Conservation (phyloP, 2,329 filamentous ascomycete genomes). For the Aspergillus neoniger region DNA sequence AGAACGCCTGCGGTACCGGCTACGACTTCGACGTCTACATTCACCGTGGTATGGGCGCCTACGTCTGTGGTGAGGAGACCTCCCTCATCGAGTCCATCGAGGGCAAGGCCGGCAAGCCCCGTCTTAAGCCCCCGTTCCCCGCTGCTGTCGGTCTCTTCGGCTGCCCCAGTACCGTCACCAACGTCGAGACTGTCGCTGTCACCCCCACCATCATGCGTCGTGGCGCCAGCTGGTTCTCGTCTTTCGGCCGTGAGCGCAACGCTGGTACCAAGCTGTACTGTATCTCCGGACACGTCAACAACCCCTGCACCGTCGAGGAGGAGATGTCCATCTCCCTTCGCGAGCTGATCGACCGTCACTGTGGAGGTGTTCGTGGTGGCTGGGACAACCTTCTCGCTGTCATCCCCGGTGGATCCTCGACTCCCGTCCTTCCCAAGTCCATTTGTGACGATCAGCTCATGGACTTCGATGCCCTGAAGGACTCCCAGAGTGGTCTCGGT, state of each 20-base stretch:
- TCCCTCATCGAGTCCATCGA: slow-evolving; percentile 97
- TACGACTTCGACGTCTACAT: slow-evolving; percentile 98
- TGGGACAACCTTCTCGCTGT: slow-evolving; percentile 97
- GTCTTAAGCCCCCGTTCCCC: slow-evolving; percentile 97
- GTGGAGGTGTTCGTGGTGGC: slow-evolving; percentile 90
- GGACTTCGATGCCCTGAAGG: slow-evolving; percentile 98
- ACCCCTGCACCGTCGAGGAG: slow-evolving; percentile 96
- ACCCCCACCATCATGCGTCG: slow-evolving; percentile 93
- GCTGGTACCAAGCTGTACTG: slow-evolving; percentile 97
- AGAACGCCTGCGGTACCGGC: slow-evolving; percentile 94
- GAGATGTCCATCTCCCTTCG: slow-evolving; percentile 98
- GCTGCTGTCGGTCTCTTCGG: slow-evolving; percentile 96
- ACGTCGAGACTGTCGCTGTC: slow-evolving; percentile 95
- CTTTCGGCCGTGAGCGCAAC: slow-evolving; percentile 94
- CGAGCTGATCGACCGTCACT: slow-evolving; percentile 97
- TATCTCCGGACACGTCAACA: slow-evolving; percentile 98
- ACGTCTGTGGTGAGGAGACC: slow-evolving; percentile 97
- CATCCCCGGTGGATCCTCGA: slow-evolving; percentile 95
- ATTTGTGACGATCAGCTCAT: slow-evolving; percentile 95
- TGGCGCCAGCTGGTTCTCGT: slow-evolving; percentile 88
- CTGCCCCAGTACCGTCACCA: slow-evolving; percentile 96
- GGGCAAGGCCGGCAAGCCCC: slow-evolving; percentile 97
- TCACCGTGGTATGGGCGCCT: slow-evolving; percentile 95
- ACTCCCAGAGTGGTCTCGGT: slow-evolving; percentile 93
- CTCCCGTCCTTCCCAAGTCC: slow-evolving; percentile 85